A percentile compares a stretch with the other conserved stretches of the same genome.
Evolutionary conservation across 2,329 filamentous ascomycete genomes (phyloP).

Genomic region (Aspergillus felis): DNA sequence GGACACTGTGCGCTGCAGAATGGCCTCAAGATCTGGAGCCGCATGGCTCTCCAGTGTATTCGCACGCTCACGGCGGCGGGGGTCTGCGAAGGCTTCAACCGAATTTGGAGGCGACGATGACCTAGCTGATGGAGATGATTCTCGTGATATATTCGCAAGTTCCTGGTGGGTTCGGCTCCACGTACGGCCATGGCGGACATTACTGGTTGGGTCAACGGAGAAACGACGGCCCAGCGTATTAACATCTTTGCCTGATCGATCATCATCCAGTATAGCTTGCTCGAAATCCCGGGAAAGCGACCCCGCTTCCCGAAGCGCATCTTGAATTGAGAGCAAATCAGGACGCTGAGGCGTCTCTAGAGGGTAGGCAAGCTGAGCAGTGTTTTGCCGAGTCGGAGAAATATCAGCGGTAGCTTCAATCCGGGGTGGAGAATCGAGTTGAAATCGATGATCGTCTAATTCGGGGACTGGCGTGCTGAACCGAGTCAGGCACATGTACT

Average conservation of each 20-base stretch:
- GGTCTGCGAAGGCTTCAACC: conserved; percentile 93
- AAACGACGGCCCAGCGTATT: conserved; percentile 35
- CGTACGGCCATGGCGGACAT: conserved; percentile 30
- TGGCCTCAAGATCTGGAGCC: conserved; percentile 53
- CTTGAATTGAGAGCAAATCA: conserved; percentile 45
- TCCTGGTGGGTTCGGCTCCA: conserved; percentile 38
- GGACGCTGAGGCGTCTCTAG: conserved; percentile 48
- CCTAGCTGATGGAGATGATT: conserved; percentile 54
- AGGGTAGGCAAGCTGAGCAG: conserved; percentile 45
- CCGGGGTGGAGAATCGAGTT: conserved; percentile 34
- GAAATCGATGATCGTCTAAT: conserved; percentile 78
- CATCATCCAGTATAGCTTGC: conserved; percentile 77
- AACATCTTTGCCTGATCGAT: conserved; percentile 40
- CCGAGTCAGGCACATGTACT: conserved; percentile 53
- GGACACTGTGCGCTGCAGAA: conserved; percentile 68
- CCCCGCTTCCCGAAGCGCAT: conserved; percentile 41
- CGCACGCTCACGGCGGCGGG: conserved; percentile 74
- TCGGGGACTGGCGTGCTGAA: conserved; percentile 62
- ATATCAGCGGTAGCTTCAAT: conserved; percentile 36
- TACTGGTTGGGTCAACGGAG: conserved; percentile 40
- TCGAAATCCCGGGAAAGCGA: conserved; percentile 76
- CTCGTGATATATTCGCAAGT: conserved; percentile 39
- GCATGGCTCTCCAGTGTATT: conserved; percentile 61
- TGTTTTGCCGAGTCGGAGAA: conserved; percentile 32
- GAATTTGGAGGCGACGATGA: conserved; percentile 90